These are phyloP conservation scores for Apiotrichum siamense DNA, from an alignment of 1,284 basidiomycete genomes.

Conservation along the genomic window DNA sequence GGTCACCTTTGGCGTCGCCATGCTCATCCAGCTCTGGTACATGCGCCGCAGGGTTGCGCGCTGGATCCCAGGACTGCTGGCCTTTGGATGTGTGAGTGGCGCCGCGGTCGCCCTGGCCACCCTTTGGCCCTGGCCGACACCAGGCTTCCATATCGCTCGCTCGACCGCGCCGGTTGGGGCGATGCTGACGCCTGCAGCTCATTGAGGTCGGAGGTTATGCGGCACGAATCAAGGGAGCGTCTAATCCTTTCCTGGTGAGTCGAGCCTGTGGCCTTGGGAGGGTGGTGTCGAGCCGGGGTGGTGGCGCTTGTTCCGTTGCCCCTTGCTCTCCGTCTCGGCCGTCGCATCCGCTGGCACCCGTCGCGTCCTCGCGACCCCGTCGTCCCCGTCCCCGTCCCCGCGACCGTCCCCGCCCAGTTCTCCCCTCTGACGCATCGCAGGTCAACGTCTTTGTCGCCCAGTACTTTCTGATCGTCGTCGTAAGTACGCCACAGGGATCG, in stretches of 20 bases:
- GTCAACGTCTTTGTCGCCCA: constrained; percentile 31
- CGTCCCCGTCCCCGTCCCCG: too few relatives aligned
- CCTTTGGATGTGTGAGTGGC: constrained; percentile 24
- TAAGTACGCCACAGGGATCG: constrained; percentile 25
- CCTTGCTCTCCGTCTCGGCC: too few relatives aligned
- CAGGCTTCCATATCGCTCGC: too few relatives aligned
- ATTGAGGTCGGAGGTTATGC: constrained; percentile 39
- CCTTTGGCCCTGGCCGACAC: too few relatives aligned
- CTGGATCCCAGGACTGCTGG: constrained; percentile 23
- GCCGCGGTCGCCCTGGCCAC: too few relatives aligned
- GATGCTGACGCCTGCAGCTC: constrained; percentile 15
- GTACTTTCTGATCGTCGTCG: constrained; percentile 49
- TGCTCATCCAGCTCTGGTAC: constrained; percentile 32
- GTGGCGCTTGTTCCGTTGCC: too few relatives aligned
- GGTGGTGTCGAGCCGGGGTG: too few relatives aligned
- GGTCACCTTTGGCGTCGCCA: constrained; percentile 32
- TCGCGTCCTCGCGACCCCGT: too few relatives aligned
- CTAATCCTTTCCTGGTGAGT: constrained; percentile 21
- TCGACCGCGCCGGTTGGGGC: too few relatives aligned
- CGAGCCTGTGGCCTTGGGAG: background rate
- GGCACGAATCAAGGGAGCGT: constrained; percentile 22
- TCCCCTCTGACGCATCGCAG: too few relatives aligned
- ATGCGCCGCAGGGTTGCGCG: constrained; percentile 16
- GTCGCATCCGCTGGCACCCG: too few relatives aligned
- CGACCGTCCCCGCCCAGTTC: too few relatives aligned